phyloP scores from a whole-genome alignment of 1,284 basidiomycete species.

The Trametes polyzona region DNA sequence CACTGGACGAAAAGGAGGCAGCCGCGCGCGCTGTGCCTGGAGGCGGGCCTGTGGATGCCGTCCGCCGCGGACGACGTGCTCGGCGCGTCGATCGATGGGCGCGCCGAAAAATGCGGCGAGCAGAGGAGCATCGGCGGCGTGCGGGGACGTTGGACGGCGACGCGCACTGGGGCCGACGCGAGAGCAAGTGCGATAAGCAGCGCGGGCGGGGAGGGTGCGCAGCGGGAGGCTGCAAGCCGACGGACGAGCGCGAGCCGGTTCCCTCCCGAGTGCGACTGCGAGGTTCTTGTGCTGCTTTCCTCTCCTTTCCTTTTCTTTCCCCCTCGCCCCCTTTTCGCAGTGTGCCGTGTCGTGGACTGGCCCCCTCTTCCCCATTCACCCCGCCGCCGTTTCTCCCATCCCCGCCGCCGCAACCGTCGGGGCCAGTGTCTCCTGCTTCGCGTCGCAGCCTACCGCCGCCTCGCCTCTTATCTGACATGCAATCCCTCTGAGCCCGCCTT shows the following conservation, averaged over 20 bases:
- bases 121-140: not conserved
- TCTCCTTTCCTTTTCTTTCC: not conserved
- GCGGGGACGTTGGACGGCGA: not conserved
- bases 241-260: not conserved
- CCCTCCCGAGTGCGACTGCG: not conserved
- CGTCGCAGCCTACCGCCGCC: not conserved
- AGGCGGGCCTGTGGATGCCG: not conserved
- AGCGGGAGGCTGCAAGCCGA: not conserved
- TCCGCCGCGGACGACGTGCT: not conserved
- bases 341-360: not conserved
- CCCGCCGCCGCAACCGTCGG: not conserved
- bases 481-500: slow-evolving; percentile 3
- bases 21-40: slow-evolving; percentile 14
- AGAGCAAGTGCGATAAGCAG: not conserved
- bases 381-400: not conserved
- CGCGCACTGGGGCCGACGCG: slow-evolving; percentile 5
- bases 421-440: not conserved
- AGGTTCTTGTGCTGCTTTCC: not conserved
- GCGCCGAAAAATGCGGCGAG: not conserved
- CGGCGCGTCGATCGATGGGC: not conserved
- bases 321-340: slow-evolving; percentile 4
- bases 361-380: slow-evolving; percentile 1
- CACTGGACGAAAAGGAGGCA: slow-evolving; percentile 11
- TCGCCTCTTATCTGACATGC: slow-evolving; percentile 18
- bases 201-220: not conserved